Conservation (phyloP, 1,284 basidiomycete genomes). For the Boletus sp. region DNA sequence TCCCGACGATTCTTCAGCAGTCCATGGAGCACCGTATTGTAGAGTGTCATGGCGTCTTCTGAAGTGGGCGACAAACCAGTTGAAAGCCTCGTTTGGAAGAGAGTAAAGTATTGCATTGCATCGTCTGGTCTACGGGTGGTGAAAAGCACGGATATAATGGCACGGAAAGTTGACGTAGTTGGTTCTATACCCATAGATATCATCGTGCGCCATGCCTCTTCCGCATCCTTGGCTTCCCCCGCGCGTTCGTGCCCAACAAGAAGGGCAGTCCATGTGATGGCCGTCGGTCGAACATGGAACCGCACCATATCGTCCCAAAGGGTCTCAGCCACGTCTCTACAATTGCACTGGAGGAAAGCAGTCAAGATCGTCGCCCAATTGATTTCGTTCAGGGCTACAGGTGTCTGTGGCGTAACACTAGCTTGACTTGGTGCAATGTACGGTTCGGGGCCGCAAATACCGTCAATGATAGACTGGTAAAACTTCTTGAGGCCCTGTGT, state of each 20-base stretch:
- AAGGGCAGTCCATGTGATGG: conserved; percentile 60
- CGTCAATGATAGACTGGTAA: conserved; percentile 47
- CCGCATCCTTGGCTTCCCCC: conserved; percentile 44
- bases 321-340: conserved; percentile 50
- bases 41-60: conserved; percentile 41
- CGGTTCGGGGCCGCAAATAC: conserved; percentile 44
- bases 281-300: conserved; percentile 45
- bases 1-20: conserved; percentile 46
- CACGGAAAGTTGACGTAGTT: conserved; percentile 54
- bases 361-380: conserved; percentile 62
- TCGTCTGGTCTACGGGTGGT: conserved; percentile 40
- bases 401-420: conserved; percentile 33
- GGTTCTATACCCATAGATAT: conserved; percentile 46
- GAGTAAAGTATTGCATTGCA: conserved; percentile 46
- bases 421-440: conserved; percentile 43
- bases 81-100: conserved; percentile 32
- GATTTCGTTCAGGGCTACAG: conserved; percentile 50
- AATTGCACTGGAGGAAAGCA: conserved; percentile 51
- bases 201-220: conserved; percentile 62
- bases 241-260: conserved; percentile 55
- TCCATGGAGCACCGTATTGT: conserved; percentile 63
- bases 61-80: conserved; percentile 16
- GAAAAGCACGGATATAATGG: conserved; percentile 56
- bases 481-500: conserved; percentile 38
- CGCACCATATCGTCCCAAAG: conserved; percentile 62